phyloP scores from a whole-genome alignment of 2,329 filamentous ascomycete genomes.

The Penicillium carneum region DNA sequence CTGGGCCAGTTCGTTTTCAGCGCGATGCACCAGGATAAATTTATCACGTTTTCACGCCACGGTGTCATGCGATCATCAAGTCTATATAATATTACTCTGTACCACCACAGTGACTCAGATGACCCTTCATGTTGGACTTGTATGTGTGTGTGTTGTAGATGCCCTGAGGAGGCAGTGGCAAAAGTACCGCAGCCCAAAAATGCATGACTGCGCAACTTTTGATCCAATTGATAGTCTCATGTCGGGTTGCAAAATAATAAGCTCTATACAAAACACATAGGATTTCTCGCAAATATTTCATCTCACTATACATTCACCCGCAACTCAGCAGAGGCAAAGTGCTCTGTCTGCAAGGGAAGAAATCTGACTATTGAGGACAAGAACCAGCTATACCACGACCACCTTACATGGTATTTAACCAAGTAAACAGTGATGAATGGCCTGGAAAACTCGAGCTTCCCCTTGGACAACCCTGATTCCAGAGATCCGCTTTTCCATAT shows the following conservation, averaged over 20 bases:
- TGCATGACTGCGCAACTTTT: not conserved
- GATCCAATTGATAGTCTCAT: not conserved
- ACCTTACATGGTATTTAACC: conserved; percentile 19
- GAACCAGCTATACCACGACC: not conserved
- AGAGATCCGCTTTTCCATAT: conserved; percentile 41
- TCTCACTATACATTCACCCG: conserved; percentile 12
- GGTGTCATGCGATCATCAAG: conserved; percentile 32
- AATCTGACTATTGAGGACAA: not conserved
- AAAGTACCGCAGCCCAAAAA: conserved; percentile 5
- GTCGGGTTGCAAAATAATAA: not conserved
- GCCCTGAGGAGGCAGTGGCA: not conserved
- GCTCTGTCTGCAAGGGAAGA: conserved; percentile 8
- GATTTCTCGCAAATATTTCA: not conserved
- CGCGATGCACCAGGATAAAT: conserved; percentile 20
- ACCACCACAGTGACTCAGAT: conserved; percentile 19
- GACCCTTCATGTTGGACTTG: not conserved
- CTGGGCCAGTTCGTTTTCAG: conserved; percentile 19
- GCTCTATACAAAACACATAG: not conserved
- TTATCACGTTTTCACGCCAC: conserved; percentile 29
- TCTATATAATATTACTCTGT: conserved; percentile 35
- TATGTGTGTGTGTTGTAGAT: not conserved
- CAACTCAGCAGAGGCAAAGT: conserved; percentile 5
- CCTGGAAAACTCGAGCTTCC: conserved; percentile 13
- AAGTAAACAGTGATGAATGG: not conserved
- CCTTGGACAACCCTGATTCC: conserved; percentile 13